Evolutionary conservation across 1,284 basidiomycete species (phyloP).

Genomic region (Moesziomyces globuligerus): DNA sequence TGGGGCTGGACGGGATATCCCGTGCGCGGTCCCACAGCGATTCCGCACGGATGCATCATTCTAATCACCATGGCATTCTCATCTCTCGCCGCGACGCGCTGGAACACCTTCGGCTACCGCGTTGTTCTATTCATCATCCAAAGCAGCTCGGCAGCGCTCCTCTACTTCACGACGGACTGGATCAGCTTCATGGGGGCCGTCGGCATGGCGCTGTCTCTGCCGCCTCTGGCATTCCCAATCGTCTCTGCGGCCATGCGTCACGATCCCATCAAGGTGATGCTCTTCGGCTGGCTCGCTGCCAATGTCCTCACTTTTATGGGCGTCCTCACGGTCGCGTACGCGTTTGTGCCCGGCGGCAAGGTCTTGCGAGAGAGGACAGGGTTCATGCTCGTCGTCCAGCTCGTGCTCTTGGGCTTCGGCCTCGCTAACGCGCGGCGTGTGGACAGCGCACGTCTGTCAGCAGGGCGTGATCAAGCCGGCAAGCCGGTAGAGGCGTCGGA

Average conservation of each 20-base stretch:
- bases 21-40: conserved; percentile 72
- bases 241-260: conserved; percentile 50
- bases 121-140: conserved; percentile 30
- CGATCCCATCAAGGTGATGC: conserved; percentile 55
- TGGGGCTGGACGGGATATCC: conserved; percentile 95
- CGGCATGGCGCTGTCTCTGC: conserved; percentile 75
- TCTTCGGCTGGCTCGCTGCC: conserved; percentile 52
- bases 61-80: conserved; percentile 44
- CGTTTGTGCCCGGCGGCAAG: conserved; percentile 86
- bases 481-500: not conserved
- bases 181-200: conserved; percentile 78
- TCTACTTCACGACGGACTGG: conserved; percentile 75
- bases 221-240: conserved; percentile 44
- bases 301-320: conserved; percentile 59
- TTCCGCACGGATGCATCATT: conserved; percentile 73
- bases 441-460: conserved; percentile 12
- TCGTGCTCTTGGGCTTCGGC: conserved; percentile 29
- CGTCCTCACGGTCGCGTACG: conserved; percentile 86
- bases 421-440: conserved; percentile 33
- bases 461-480: not conserved
- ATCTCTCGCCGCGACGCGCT: conserved; percentile 70
- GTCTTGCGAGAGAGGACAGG: conserved; percentile 84
- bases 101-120: conserved; percentile 29
- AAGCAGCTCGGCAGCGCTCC: conserved; percentile 70
- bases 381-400: conserved; percentile 38